Conservation (phyloP, 2,329 filamentous ascomycete genomes). For the Pseudogymnoascus sp. region DNA sequence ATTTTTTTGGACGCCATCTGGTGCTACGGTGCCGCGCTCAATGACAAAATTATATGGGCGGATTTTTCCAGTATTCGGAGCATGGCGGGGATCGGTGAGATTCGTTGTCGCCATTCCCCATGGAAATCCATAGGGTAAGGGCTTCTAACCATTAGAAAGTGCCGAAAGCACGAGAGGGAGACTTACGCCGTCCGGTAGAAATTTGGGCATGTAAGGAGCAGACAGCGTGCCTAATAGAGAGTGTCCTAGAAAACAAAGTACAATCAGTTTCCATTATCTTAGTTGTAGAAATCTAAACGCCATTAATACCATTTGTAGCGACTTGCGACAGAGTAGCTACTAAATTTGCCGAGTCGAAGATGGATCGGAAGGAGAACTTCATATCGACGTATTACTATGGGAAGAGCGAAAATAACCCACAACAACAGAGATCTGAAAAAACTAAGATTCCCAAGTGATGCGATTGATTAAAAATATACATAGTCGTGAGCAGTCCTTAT, state of each 20-base stretch:
- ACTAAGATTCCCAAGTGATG: background rate
- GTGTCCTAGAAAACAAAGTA: background rate
- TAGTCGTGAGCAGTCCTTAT: background rate
- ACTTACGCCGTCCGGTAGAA: background rate
- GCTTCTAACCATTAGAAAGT: background rate
- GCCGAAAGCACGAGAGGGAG: background rate
- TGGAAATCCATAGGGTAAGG: background rate
- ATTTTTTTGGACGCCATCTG: constrained; percentile 24
- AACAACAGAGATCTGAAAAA: background rate
- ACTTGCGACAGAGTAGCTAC: background rate
- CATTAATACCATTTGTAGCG: background rate
- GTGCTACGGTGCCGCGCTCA: constrained; percentile 12
- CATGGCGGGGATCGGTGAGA: background rate
- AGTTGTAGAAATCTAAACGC: background rate
- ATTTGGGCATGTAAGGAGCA: background rate
- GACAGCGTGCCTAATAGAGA: background rate
- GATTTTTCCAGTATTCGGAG: background rate
- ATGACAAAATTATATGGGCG: background rate
- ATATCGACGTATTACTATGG: background rate
- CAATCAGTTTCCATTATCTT: background rate
- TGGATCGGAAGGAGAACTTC: background rate
- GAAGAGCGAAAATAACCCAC: background rate
- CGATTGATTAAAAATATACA: background rate
- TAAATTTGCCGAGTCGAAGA: background rate
- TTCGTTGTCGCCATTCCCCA: background rate